Conservation (phyloP, 805 yeast species). For the Zygosaccharomyces siamensis region DNA sequence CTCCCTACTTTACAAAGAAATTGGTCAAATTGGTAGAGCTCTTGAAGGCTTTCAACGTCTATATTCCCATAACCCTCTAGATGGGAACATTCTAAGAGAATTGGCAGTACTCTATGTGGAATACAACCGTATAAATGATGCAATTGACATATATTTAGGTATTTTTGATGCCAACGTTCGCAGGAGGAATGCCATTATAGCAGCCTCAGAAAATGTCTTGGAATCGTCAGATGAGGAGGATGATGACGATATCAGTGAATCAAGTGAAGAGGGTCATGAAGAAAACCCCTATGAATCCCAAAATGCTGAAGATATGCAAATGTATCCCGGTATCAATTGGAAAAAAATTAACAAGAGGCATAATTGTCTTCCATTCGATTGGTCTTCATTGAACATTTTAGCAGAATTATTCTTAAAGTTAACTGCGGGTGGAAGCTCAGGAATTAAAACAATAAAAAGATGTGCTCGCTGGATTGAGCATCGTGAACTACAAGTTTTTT, state of each 20-base stretch:
- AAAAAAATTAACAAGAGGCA: conserved; percentile 28
- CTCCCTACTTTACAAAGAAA: conserved; percentile 61
- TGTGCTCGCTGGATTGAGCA: conserved; percentile 80
- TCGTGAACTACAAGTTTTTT: conserved; percentile 49
- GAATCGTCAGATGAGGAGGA: conserved; percentile 32
- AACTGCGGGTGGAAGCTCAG: conserved; percentile 52
- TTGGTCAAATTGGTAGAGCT: conserved; percentile 65
- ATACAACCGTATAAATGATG: conserved; percentile 60
- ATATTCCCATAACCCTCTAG: conserved; percentile 51
- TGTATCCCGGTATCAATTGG: conserved; percentile 30
- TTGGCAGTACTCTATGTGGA: conserved; percentile 49
- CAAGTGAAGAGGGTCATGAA: conserved; percentile 13
- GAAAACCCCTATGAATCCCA: conserved; percentile 18
- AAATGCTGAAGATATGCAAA: conserved; percentile 25
- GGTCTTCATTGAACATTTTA: conserved; percentile 84
- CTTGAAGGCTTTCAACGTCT: conserved; percentile 65
- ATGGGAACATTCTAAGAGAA: conserved; percentile 56
- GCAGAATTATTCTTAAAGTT: conserved; percentile 67
- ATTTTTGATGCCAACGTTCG: conserved; percentile 56
- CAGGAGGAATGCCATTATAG: conserved; percentile 34
- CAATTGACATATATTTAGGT: conserved; percentile 63
- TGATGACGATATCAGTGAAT: conserved; percentile 17
- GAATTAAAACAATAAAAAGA: conserved; percentile 58
- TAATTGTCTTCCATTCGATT: conserved; percentile 58
- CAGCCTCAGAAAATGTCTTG: conserved; percentile 30